Evolutionary conservation across 148 eudicot species (phyloP), one percentile per base, ranked within the genome.

Genomic region (Fagopyrum esculentum): DNA sequence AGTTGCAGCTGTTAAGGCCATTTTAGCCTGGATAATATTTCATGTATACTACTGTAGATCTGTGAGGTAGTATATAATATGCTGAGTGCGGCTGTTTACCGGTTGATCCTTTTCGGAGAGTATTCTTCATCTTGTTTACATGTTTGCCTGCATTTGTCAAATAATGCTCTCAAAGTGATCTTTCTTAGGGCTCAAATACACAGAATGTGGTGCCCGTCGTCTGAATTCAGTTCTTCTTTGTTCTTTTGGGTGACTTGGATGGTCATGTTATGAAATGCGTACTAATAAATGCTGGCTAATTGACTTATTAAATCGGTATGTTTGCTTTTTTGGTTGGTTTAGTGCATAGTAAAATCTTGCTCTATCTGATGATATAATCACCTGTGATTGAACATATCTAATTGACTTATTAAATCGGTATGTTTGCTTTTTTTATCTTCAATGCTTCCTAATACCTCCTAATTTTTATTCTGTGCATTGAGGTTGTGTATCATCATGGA

Each of bases 21-120:
- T 75, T 30, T 78, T 68, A 19, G 71, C 49, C 71, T 45, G 35
- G 60, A 72, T 72, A 35, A 26, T 72, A 50, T 80, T 73, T 75
- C 16, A 74, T 72, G 48, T 74, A 74, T 70, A 50, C 11, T 60
- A 5, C 72, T 69, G 70, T 81, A 71, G 60, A 66, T 73, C 50
- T 16, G 22, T 30, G 44, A 55, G 60, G 48, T 26, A 43, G 71
- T 66, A 66, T 66, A 66, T 66, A 40, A 11, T 26, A 44, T 29
- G 45, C 16, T 47, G 40, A 47, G 45, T 52, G 57, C 16, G 19
- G 45, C 61, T 22, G 9, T 16, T 49, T 30, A 48, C 30, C 63
- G 64, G 46, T 66, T 29, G 47, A 40, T 40, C 10, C 44, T 9
- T 61, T 61, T 61, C 22, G 43, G 68, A 2, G 68, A 29, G 68